Percentiles rank a stretch among this genome's conserved stretches.
Evolutionary conservation across 129 eudicot genomes (phyloP).

Genomic region (Solidago caesia): DNA sequence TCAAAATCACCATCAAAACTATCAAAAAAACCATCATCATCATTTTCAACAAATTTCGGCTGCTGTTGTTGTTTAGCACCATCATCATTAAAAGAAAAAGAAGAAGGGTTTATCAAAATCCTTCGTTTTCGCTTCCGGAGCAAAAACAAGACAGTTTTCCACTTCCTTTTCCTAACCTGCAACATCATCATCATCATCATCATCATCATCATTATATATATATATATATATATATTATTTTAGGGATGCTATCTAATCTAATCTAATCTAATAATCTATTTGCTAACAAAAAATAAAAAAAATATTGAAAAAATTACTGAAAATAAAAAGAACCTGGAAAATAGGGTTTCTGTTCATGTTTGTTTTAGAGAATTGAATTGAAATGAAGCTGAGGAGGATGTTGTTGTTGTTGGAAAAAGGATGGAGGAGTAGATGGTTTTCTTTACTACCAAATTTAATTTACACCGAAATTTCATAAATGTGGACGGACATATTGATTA

Average conservation of each 20-base stretch:
- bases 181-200: background rate
- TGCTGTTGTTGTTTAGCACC: background rate
- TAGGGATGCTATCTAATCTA: too few species aligned
- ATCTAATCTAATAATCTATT: too few species aligned
- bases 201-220: too few species aligned
- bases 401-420: constrained; percentile 9
- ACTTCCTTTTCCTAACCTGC: constrained; percentile 34
- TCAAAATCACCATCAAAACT: background rate
- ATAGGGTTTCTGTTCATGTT: constrained; percentile 34
- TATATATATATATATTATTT: too few species aligned
- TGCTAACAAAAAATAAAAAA: too few species aligned
- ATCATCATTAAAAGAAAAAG: background rate
- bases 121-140: constrained; percentile 36
- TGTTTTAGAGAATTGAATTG: background rate
- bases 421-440: too few species aligned
- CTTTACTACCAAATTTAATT: background rate
- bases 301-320: too few species aligned
- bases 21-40: too few species aligned
- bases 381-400: constrained; percentile 1
- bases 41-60: background rate
- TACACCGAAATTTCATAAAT: background rate
- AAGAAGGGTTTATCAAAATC: background rate
- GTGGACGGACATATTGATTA: too few species aligned
- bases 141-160: constrained; percentile 35
- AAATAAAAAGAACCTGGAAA: constrained; percentile 1